Evolutionary conservation across 169 alveolate species (phyloP), one percentile per base, ranked within the genome.

Genomic region (Plasmodium inui): DNA sequence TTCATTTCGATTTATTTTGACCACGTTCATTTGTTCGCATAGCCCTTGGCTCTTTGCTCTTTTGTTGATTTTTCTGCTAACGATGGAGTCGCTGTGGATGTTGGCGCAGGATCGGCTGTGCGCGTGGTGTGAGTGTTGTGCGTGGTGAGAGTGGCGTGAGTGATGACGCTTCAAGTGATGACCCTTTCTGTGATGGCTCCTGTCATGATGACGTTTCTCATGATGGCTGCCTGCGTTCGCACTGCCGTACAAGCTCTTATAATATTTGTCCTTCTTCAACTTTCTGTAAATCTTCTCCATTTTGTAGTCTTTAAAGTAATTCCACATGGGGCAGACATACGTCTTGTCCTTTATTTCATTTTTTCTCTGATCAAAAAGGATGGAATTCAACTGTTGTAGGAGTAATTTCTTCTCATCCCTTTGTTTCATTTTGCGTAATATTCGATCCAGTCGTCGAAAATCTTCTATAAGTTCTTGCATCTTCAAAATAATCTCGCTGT

Each of bases 281-380:
- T 81, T 78, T 89, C 80, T 89, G 76, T 89, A 89, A 61, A 89
- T 89, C n/a, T 89, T 89, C 34, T 89, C 94, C 32, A 94, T 94
- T 74, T 96, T 97, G 80, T 95, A 94, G 89, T 97, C 97, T 61
- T 92, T 83, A 14, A 97, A 96, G 70, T 97, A 96, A 53, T 96
- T 94, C 98, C 98, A 97, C 85, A 95, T 89, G 6, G 98, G 98
- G 53, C 97, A 97, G 28, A 96, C 96, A 85, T 97, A 97, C 17
- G 96, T 96, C 17, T 95, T 95, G 83, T 97, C 98, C 19, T 91
- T 90, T 17, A 95, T 88, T 83, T 97, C 98, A 84, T 96, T 96
- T 28, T 97, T 85, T 39, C 95, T 94, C 92, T 97, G 98, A 94
- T 97, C 98, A 50, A 96, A 96, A 61, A 97, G 86, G 41, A 97